Base-by-base conservation (phyloP, 2,329 filamentous ascomycete species). In the Lasiodiplodia hormozganensis region DNA sequence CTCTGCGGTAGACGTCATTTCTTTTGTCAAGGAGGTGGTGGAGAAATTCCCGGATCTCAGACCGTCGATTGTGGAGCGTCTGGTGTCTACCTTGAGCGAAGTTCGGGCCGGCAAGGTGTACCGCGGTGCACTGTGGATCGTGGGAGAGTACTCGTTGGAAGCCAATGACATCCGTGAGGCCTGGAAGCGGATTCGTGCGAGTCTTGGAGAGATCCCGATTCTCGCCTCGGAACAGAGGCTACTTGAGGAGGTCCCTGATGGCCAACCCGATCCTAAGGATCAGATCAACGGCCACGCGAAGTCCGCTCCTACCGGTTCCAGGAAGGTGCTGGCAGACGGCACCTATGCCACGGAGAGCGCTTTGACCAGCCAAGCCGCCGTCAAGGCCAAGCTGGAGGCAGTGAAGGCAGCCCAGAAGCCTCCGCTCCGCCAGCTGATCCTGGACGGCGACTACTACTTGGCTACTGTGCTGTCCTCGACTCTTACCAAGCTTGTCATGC, bases 331-430 rank as follows among this genome's bases (percentile, higher is more conserved):
- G 69, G 94, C 96, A 7, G 96, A 99, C 78, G 96, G 96, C 69
- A 99, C 96, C 51, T 99, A 99, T 78, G 96, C 96, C 21, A 98
- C 96, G 0, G 96, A 99, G 80, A 97, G 92, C 69, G 96, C 96
- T 16, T 87, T 99, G 51, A 99, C 96, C 38, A 97, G 94, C 80
- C 91, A 96, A 76, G 95, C 95, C 5, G 91, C 93, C 0, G 92
- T 92, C 14, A 93, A 94, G 70, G 95, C 96, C 53, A 96, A 93
- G 80, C 84, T 99, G 36, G 96, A 98, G 80, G 96, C 96, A 53
- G 94, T 99, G 75, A 98, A 98, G 83, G 92, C 96, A 70, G 96
- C 96, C 3, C 93, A 96, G 79, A 99, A 99, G 82, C 96, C 96
- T 6, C 96, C 96, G 36, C 87, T 99, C 74, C 89, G 96, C 72